A percentile compares a stretch with the other conserved stretches of the same genome.
phyloP scores from a whole-genome alignment of 129 eudicot genomes.

The Scalesia atractyloides region DNA sequence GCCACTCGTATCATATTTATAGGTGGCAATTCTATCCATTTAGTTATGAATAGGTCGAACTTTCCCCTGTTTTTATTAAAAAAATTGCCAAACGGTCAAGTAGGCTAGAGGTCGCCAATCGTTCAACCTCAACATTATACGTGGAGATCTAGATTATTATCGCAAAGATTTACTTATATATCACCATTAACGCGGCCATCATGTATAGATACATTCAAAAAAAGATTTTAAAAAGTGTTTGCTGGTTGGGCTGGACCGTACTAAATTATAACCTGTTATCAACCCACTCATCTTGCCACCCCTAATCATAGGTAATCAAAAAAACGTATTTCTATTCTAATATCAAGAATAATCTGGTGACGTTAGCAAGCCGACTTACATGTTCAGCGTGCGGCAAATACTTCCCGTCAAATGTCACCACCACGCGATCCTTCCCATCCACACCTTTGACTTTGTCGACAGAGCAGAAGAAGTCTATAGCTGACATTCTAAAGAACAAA shows the following conservation, averaged over 20 bases:
- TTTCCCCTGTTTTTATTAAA: too few relatives aligned
- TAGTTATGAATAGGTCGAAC: background rate
- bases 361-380: slow-evolving; percentile 43
- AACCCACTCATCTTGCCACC: background rate
- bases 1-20: background rate
- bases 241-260: too few relatives aligned
- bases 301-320: background rate
- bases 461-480: slow-evolving; percentile 93
- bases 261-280: background rate
- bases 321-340: background rate
- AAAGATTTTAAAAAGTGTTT: too few relatives aligned
- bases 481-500: slow-evolving; percentile 75
- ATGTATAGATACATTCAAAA: too few relatives aligned
- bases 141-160: too few relatives aligned
- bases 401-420: slow-evolving; percentile 90
- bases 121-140: too few relatives aligned
- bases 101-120: too few relatives aligned
- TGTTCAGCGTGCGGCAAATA: slow-evolving; percentile 87
- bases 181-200: too few relatives aligned
- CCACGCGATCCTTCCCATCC: slow-evolving; percentile 92
- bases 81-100: background rate
- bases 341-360: background rate
- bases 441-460: slow-evolving; percentile 93
- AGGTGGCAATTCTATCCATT: background rate
- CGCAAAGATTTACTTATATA: too few relatives aligned